Evolutionary conservation across 495 filamentous ascomycete species (phyloP).

Genomic region (Viridothelium virens): DNA sequence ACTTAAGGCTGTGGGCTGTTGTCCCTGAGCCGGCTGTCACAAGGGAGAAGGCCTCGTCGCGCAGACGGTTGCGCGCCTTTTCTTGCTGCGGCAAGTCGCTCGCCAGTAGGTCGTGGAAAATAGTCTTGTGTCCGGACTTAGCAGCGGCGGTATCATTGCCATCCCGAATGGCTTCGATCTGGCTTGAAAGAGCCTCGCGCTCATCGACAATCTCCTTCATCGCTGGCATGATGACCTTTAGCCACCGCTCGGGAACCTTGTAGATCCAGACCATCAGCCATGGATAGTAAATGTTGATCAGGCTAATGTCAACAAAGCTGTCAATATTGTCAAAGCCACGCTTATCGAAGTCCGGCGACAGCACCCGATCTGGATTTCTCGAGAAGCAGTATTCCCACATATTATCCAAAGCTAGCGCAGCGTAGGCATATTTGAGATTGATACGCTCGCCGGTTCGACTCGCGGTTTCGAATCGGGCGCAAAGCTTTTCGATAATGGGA

Average conservation of each 20-base stretch:
- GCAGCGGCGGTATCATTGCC: conserved; percentile 4
- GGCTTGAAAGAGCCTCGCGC: conserved; percentile 6
- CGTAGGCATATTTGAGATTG: conserved; percentile 35
- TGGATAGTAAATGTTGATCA: conserved; percentile 8
- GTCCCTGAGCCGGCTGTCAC: conserved; percentile 20
- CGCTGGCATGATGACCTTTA: conserved; percentile 10
- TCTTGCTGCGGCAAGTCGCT: conserved; percentile 18
- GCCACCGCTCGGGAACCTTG: conserved; percentile 3
- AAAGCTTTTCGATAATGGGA: conserved; percentile 33
- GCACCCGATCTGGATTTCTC: conserved; percentile 1
- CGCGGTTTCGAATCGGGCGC: conserved; percentile 22
- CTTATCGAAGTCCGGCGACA: conserved; percentile 9
- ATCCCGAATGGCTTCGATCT: conserved; percentile 9
- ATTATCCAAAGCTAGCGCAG: conserved; percentile 41
- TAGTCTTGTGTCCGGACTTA: conserved; percentile 17
- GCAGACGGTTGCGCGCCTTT: conserved; percentile 34
- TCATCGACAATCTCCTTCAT: conserved; percentile 10
- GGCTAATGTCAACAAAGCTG: conserved; percentile 14
- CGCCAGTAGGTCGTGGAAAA: conserved; percentile 20
- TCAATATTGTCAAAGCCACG: conserved; percentile 16
- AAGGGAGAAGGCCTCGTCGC: conserved; percentile 16
- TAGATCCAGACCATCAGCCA: conserved; percentile 5
- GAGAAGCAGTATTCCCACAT: conserved; percentile 40
- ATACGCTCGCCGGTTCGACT: conserved; percentile 25
- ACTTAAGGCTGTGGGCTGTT: conserved; percentile 21